phyloP scores from a whole-genome alignment of 2,329 filamentous ascomycete species.

The Colletotrichum coccodes region DNA sequence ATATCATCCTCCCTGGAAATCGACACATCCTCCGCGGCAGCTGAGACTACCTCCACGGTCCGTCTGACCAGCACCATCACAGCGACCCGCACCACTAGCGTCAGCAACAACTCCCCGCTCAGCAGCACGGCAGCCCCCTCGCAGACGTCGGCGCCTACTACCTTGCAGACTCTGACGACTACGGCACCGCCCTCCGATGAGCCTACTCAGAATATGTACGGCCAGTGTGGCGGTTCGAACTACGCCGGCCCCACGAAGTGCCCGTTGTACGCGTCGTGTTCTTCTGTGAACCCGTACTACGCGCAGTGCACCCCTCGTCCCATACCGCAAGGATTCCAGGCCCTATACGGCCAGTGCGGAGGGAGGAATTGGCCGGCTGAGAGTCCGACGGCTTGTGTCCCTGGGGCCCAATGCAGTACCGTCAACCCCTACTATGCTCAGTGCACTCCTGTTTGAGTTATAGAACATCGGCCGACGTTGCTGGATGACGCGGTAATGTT shows the following conservation, averaged over 20 bases:
- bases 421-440: slow-evolving; percentile 24
- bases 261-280: slow-evolving; percentile 1
- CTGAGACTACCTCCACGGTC: not conserved
- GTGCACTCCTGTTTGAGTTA: slow-evolving; percentile 7
- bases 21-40: not conserved
- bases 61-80: not conserved
- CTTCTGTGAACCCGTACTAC: slow-evolving; percentile 11
- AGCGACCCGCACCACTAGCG: not conserved
- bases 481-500: not conserved
- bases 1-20: not conserved
- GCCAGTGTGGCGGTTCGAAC: slow-evolving; percentile 13
- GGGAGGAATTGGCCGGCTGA: not conserved
- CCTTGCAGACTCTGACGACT: not conserved
- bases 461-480: not conserved
- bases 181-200: not conserved
- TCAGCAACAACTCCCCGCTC: not conserved
- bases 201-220: slow-evolving; percentile 3
- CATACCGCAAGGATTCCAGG: not conserved
- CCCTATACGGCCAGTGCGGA: slow-evolving; percentile 19
- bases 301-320: slow-evolving; percentile 16
- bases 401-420: slow-evolving; percentile 7
- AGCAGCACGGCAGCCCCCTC: not conserved
- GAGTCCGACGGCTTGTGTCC: slow-evolving; percentile 11
- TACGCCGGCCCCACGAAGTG: slow-evolving; percentile 18
- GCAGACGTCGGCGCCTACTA: not conserved